Percentiles rank a stretch among this genome's conserved stretches.
These are phyloP conservation scores for Sporisorium scitamineum DNA, from an alignment of 1,284 basidiomycete genomes.

Conservation along the genomic window DNA sequence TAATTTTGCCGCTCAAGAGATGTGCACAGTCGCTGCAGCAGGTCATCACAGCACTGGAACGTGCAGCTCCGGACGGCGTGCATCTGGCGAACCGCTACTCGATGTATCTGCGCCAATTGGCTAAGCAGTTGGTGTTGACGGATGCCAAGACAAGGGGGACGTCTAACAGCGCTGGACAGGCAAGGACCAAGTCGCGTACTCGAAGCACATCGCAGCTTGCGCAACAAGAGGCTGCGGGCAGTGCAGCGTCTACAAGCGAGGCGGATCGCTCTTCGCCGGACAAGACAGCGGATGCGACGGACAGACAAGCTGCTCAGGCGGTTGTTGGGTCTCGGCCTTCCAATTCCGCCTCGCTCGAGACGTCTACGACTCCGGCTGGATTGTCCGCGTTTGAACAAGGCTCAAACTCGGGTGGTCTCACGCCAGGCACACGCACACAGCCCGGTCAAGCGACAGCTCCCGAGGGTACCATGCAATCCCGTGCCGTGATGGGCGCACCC, in stretches of 20 bases:
- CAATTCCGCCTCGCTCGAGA: neutral
- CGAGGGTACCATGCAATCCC: neutral
- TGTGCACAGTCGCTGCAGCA: constrained; percentile 53
- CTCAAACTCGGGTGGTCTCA: neutral
- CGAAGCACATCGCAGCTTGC: constrained; percentile 9
- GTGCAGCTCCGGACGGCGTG: constrained; percentile 47
- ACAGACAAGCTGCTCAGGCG: neutral
- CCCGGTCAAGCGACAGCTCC: neutral
- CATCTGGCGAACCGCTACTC: constrained; percentile 51
- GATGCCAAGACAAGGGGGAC: constrained; percentile 44
- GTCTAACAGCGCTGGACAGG: constrained; percentile 2
- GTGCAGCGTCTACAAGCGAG: constrained; percentile 7
- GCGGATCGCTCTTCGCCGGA: neutral
- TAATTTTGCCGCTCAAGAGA: constrained; percentile 48
- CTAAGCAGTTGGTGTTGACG: constrained; percentile 49
- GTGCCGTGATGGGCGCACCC: constrained; percentile 1
- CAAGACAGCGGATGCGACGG: neutral
- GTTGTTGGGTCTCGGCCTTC: neutral
- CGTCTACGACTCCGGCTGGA: neutral
- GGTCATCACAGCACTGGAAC: constrained; percentile 46
- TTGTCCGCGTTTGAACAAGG: neutral
- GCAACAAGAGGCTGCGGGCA: constrained; percentile 3
- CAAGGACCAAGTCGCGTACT: constrained; percentile 20
- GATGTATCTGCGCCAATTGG: constrained; percentile 48
- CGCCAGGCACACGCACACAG: neutral